Conservation (phyloP, 345 rosid species). For the Populus deltoides region DNA sequence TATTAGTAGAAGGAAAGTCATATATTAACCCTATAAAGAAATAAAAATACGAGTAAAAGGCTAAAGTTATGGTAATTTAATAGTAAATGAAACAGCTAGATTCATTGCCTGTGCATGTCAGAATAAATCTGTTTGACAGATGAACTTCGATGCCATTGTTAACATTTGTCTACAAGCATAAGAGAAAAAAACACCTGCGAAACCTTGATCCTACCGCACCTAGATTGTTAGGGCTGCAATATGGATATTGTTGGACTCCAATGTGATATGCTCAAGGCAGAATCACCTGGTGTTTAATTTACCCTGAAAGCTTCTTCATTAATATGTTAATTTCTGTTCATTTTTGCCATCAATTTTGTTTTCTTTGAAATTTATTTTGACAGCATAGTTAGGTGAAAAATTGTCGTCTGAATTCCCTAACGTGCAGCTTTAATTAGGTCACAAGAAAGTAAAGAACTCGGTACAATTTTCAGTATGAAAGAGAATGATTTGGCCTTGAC, state of each 20-base stretch:
- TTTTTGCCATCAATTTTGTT: background rate
- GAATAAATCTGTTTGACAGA: background rate
- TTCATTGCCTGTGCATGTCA: no score
- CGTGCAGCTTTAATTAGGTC: background rate
- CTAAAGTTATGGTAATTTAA: background rate
- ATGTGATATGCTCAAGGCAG: background rate
- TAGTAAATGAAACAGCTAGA: background rate
- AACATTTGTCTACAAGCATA: background rate
- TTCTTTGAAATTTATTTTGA: background rate
- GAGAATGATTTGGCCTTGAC: no score
- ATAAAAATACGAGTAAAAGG: background rate
- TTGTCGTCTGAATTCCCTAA: background rate
- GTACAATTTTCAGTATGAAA: background rate
- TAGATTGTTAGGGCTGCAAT: background rate
- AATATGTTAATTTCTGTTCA: background rate
- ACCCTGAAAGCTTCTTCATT: background rate
- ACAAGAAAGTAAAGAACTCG: background rate
- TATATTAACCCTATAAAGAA: background rate
- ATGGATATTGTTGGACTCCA: background rate
- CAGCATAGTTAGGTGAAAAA: background rate
- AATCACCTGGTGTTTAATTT: background rate
- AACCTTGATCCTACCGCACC: background rate
- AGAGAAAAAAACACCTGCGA: background rate
- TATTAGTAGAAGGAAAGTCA: background rate
- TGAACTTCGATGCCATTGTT: background rate